Percentiles rank a stretch among this genome's conserved stretches.
phyloP scores from a whole-genome alignment of 805 yeast species.

The Suhomyces prunicola region DNA sequence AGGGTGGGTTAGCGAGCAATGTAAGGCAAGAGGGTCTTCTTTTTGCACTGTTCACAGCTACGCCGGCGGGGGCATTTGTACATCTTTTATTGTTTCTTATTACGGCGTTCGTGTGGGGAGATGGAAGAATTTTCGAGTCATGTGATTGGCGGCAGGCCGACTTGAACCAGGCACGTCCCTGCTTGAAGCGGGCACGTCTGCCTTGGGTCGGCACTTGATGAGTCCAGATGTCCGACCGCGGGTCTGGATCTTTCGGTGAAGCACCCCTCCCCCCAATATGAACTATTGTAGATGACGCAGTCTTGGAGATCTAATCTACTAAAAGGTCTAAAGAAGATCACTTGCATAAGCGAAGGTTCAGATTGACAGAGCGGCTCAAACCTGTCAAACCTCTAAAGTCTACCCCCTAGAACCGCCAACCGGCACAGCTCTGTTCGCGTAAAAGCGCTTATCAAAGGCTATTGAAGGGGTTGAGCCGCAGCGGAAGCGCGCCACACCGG shows the following conservation, averaged over 20 bases:
- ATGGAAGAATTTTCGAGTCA: background rate
- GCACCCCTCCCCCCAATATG: background rate
- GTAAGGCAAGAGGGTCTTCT: background rate
- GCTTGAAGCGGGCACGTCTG: background rate
- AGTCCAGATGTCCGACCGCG: background rate
- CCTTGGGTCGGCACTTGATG: background rate
- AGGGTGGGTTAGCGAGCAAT: too few relatives aligned
- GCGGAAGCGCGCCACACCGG: background rate
- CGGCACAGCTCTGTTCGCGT: background rate
- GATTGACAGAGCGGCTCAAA: slow-evolving; percentile 3
- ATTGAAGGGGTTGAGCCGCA: background rate
- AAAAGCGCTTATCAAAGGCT: background rate
- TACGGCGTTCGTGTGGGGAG: background rate
- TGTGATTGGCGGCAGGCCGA: background rate
- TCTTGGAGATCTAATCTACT: background rate
- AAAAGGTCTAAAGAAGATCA: background rate
- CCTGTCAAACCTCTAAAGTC: background rate
- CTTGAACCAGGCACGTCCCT: background rate
- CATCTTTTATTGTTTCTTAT: background rate
- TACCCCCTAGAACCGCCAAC: background rate
- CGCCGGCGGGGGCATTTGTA: background rate
- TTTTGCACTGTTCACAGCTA: background rate
- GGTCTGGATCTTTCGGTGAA: background rate
- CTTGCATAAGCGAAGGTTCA: background rate
- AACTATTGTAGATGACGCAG: background rate